Percentiles rank a stretch among this genome's conserved stretches.
Conservation (phyloP, 129 eudicot species). For the Tanacetum coccineum region DNA sequence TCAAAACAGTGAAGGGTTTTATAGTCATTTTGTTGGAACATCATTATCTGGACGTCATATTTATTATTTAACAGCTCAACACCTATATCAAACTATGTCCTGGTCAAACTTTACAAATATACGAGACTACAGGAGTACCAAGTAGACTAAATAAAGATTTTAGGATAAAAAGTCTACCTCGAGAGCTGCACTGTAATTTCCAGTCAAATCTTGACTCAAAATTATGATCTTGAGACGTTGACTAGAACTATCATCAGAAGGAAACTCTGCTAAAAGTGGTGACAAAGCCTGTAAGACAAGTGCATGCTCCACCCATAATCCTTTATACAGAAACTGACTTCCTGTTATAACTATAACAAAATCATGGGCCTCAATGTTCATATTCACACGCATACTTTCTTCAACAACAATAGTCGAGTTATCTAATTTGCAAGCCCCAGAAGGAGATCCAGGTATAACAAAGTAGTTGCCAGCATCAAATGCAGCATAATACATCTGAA, state of each 20-base stretch:
- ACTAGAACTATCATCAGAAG: constrained; percentile 26
- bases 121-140: constrained; percentile 6
- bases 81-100: too few species aligned
- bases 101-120: neutral
- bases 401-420: constrained; percentile 24
- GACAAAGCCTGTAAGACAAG: constrained; percentile 68
- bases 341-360: constrained; percentile 68
- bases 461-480: constrained; percentile 88
- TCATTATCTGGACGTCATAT: too few species aligned
- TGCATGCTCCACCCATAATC: constrained; percentile 92
- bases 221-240: constrained; percentile 54
- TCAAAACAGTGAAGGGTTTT: neutral
- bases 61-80: too few species aligned
- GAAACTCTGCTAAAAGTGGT: constrained; percentile 55
- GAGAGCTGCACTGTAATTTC: constrained; percentile 66
- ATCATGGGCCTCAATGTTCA: constrained; percentile 46
- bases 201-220: constrained; percentile 44
- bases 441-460: constrained; percentile 88
- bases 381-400: constrained; percentile 35
- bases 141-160: neutral
- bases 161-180: constrained; percentile 41
- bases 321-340: constrained; percentile 69
- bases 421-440: constrained; percentile 56
- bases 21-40: neutral
- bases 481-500: constrained; percentile 75